These are phyloP conservation scores for Galerina sulciceps DNA, from an alignment of 768 basidiomycete genomes.

Conservation along the genomic window DNA sequence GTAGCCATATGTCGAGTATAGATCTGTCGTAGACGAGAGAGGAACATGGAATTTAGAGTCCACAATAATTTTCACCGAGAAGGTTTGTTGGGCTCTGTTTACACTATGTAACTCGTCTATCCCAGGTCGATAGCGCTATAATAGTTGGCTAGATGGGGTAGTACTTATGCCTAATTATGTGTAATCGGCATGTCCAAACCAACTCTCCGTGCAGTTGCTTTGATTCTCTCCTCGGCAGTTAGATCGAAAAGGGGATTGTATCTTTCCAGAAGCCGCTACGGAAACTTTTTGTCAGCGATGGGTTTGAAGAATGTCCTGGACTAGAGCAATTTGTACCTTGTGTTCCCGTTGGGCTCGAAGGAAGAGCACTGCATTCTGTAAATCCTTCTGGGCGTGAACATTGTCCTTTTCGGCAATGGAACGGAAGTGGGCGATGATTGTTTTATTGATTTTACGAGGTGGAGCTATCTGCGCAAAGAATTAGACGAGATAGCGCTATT, in stretches of 20 bases:
- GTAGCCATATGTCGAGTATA: conserved; percentile 28
- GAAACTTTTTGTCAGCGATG: not conserved
- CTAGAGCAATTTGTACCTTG: conserved; percentile 52
- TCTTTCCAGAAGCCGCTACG: conserved; percentile 75
- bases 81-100: conserved; percentile 22
- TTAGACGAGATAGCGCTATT: not conserved
- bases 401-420: conserved; percentile 48
- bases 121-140: too few relatives aligned
- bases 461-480: conserved; percentile 25
- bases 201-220: conserved; percentile 85
- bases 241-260: conserved; percentile 89
- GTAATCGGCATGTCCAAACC: conserved; percentile 81
- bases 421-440: conserved; percentile 57
- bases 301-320: not conserved
- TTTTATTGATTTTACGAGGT: conserved; percentile 42
- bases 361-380: conserved; percentile 68
- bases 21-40: conserved; percentile 36
- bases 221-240: conserved; percentile 77
- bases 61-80: not conserved
- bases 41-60: conserved; percentile 25
- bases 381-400: conserved; percentile 43
- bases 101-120: not conserved
- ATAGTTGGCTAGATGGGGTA: too few relatives aligned
- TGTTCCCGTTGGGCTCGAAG: conserved; percentile 75
- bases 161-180: conserved; percentile 27